A percentile compares a stretch with the other conserved stretches of the same genome.
These are phyloP conservation scores for Flaveria sonorensis DNA, from an alignment of 129 eudicot genomes.

Conservation along the genomic window DNA sequence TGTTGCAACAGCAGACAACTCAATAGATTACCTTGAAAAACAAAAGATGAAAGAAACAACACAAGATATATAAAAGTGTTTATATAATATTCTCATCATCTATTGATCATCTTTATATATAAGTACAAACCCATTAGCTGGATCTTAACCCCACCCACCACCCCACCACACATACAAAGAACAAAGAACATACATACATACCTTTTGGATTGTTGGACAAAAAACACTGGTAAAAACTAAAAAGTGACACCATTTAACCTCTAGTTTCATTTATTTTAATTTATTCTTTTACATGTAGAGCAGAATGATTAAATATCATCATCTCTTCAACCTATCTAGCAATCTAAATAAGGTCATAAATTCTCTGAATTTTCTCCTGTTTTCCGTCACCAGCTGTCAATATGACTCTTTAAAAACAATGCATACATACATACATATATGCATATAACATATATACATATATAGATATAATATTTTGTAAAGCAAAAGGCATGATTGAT, in stretches of 20 bases:
- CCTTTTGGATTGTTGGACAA: constrained; percentile 43
- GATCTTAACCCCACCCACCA: constrained; percentile 34
- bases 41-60: constrained; percentile 20
- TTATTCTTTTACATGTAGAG: constrained; percentile 14
- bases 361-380: constrained; percentile 43
- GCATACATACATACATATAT: no score
- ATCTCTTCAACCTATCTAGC: constrained; percentile 49
- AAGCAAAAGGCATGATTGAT: constrained; percentile 41
- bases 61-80: constrained; percentile 40
- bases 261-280: background rate
- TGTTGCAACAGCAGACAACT: constrained; percentile 36
- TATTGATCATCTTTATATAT: constrained; percentile 42
- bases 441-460: no score
- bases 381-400: constrained; percentile 53
- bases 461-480: background rate
- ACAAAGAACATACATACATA: constrained; percentile 46
- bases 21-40: background rate
- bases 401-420: constrained; percentile 13
- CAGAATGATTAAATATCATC: constrained; percentile 31
- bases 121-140: constrained; percentile 42
- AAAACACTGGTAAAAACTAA: constrained; percentile 25
- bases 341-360: constrained; percentile 43
- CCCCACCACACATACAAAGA: constrained; percentile 37
- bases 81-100: constrained; percentile 23
- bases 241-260: constrained; percentile 18